Conservation (phyloP, 2,329 filamentous ascomycete genomes). For the Cladophialophora exuberans region DNA sequence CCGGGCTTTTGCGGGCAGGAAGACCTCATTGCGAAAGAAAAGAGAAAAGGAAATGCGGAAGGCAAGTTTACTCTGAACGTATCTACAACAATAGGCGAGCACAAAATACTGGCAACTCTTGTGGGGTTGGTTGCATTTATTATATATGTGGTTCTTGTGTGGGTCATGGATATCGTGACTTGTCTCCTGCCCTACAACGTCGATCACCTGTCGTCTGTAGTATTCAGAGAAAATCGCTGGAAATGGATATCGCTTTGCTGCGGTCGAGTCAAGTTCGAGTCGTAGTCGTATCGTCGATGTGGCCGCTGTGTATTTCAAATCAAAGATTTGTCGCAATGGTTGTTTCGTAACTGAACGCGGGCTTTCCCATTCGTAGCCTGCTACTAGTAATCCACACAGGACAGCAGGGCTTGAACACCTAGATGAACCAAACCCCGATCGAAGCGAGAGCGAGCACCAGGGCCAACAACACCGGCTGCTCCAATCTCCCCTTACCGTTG, state of each 20-base stretch:
- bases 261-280: no score
- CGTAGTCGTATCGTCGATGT: no score
- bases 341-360: no score
- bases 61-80: background rate
- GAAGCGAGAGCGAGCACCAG: background rate
- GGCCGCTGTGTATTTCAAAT: no score
- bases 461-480: background rate
- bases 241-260: constrained; percentile 1
- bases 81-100: constrained; percentile 14
- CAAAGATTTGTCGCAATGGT: no score
- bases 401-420: background rate
- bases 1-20: background rate
- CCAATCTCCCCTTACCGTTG: background rate
- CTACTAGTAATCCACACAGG: background rate
- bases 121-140: background rate
- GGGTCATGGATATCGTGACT: constrained; percentile 9
- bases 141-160: background rate
- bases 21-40: background rate
- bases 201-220: background rate
- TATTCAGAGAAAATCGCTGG: background rate
- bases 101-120: no score
- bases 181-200: background rate
- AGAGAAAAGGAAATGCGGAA: background rate
- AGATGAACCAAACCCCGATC: constrained; percentile 6
- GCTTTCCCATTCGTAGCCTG: background rate